Conservation (phyloP, 139 green algal species). For the Chlamydomonas urium region DNA sequence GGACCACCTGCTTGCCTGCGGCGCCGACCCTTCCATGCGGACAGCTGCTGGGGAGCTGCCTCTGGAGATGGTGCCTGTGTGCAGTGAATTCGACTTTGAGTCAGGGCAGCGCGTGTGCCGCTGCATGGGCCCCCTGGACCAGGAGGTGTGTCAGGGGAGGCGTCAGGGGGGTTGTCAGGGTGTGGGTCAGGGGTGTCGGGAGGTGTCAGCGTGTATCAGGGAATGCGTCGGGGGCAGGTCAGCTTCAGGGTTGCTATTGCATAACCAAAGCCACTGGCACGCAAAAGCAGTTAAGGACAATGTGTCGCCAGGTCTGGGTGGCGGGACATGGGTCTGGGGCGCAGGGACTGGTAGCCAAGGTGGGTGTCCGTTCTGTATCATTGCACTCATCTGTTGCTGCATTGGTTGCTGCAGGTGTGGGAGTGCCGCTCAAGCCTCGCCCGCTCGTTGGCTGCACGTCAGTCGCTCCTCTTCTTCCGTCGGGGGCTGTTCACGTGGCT, state of each 20-base stretch:
- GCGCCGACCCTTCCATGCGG: slow-evolving; percentile 49
- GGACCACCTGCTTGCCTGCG: slow-evolving; percentile 67
- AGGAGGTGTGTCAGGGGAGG: slow-evolving; percentile 41
- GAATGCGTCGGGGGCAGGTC: no score
- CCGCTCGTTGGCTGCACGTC: slow-evolving; percentile 52
- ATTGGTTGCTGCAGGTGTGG: slow-evolving; percentile 49
- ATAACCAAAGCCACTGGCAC: no score
- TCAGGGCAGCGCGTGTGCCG: slow-evolving; percentile 30
- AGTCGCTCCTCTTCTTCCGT: slow-evolving; percentile 38
- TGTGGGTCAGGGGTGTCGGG: not conserved
- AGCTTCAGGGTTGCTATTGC: no score
- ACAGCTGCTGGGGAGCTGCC: slow-evolving; percentile 67
- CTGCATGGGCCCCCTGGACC: slow-evolving; percentile 54
- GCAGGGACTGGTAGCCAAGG: no score
- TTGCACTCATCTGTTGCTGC: no score
- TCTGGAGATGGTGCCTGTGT: slow-evolving; percentile 65
- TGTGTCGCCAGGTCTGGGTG: no score
- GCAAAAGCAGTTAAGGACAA: no score
- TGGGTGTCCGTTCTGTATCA: no score
- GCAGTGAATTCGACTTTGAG: slow-evolving; percentile 16
- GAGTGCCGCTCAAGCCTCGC: slow-evolving; percentile 67
- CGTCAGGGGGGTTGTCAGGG: not conserved
- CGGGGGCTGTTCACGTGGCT: slow-evolving; percentile 37
- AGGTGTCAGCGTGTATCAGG: no score
- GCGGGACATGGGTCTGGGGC: no score